Conservation (phyloP, 257 asterid species). For the Haberlea rhodopensis region DNA sequence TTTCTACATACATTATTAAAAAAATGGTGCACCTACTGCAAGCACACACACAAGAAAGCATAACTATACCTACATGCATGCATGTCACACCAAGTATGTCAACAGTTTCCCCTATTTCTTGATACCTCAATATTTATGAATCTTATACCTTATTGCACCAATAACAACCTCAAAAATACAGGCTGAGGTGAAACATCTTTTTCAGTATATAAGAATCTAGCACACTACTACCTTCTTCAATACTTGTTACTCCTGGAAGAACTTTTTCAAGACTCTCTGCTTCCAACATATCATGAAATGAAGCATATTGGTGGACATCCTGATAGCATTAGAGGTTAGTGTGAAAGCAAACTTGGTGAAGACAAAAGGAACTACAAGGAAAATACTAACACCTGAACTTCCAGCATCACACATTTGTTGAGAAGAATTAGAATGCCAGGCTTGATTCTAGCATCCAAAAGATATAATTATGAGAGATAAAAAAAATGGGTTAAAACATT, state of each 20-base stretch:
- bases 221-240: slow-evolving; percentile 58
- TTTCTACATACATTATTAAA: too few relatives aligned
- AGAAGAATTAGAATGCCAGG: slow-evolving; percentile 56
- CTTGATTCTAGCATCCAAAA: slow-evolving; percentile 49
- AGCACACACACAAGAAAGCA: not conserved
- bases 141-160: too few relatives aligned
- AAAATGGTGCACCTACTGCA: not conserved
- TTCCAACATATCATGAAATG: slow-evolving; percentile 79
- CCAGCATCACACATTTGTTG: slow-evolving; percentile 68
- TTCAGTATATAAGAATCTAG: not conserved
- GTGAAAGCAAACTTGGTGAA: slow-evolving; percentile 1
- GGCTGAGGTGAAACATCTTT: not conserved
- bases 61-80: not conserved
- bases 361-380: slow-evolving; percentile 26
- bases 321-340: slow-evolving; percentile 34
- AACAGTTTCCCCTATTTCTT: too few relatives aligned
- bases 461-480: slow-evolving; percentile 21
- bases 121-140: too few relatives aligned
- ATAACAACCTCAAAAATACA: not conserved
- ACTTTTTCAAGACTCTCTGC: slow-evolving; percentile 57
- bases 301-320: slow-evolving; percentile 65
- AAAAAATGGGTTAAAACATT: slow-evolving; percentile 9
- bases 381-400: slow-evolving; percentile 69
- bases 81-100: not conserved
- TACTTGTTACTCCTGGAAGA: slow-evolving; percentile 71